A percentile compares a stretch with the other conserved stretches of the same genome.
Evolutionary conservation across 352 stramenopile species (phyloP).

Genomic region (Phytophthora pini): DNA sequence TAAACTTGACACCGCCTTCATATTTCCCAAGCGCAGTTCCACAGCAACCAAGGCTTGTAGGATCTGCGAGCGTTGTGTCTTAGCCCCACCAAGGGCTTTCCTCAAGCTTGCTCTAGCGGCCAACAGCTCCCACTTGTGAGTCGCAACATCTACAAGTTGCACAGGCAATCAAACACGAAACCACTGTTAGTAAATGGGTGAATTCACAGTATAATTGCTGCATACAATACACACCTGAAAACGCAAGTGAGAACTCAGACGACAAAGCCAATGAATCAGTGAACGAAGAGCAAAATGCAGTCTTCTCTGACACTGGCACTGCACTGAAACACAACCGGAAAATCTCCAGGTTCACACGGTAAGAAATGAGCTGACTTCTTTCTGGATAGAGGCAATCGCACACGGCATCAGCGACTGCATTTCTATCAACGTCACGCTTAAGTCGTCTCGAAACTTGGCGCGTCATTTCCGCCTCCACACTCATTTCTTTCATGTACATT

Average conservation of each 20-base stretch:
- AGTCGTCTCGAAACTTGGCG: slow-evolving; percentile 36
- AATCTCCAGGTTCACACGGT: slow-evolving; percentile 39
- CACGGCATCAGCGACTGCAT: slow-evolving; percentile 43
- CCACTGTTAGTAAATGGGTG: neutral
- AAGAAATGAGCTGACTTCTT: slow-evolving; percentile 37
- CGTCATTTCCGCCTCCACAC: slow-evolving; percentile 39
- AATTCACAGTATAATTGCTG: neutral
- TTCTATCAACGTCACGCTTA: slow-evolving; percentile 18
- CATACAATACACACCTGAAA: slow-evolving; percentile 42
- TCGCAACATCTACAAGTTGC: slow-evolving; percentile 38
- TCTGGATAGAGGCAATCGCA: slow-evolving; percentile 55
- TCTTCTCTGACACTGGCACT: slow-evolving; percentile 35
- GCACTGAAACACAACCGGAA: slow-evolving; percentile 48
- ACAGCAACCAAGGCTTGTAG: slow-evolving; percentile 49
- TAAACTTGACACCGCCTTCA: slow-evolving; percentile 47
- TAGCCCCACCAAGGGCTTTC: slow-evolving; percentile 38
- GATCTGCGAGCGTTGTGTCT: slow-evolving; percentile 38
- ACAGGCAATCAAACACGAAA: neutral
- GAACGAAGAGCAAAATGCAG: slow-evolving; percentile 43
- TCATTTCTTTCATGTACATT: slow-evolving; percentile 54
- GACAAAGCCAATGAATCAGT: slow-evolving; percentile 39
- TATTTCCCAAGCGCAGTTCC: slow-evolving; percentile 47
- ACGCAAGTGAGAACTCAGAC: slow-evolving; percentile 50
- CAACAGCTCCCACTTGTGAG: slow-evolving; percentile 57
- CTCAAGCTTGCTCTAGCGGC: slow-evolving; percentile 45